Percentiles rank a stretch among this genome's conserved stretches.
Conservation (phyloP, 2,329 filamentous ascomycete genomes). For the Penicillium psychrosexuale region DNA sequence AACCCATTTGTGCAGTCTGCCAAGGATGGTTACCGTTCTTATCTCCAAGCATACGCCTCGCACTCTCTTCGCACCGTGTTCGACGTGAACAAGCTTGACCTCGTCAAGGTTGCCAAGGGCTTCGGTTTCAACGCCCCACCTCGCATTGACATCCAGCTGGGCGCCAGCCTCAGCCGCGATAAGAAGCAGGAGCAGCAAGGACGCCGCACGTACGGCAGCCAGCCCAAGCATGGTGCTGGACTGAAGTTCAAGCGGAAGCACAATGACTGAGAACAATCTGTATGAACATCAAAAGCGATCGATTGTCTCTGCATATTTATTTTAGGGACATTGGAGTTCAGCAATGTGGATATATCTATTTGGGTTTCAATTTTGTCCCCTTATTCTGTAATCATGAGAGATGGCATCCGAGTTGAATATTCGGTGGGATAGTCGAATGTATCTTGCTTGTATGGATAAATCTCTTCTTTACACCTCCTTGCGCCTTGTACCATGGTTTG, state of each 20-base stretch:
- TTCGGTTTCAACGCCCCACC: constrained; percentile 78
- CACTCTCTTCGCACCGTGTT: constrained; percentile 81
- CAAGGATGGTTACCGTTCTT: constrained; percentile 76
- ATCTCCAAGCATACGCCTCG: constrained; percentile 90
- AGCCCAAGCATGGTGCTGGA: constrained; percentile 60
- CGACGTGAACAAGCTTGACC: constrained; percentile 75
- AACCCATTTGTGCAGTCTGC: constrained; percentile 48
- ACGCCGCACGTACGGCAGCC: constrained; percentile 71
- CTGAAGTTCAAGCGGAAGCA: constrained; percentile 54
- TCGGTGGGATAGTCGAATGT: background rate
- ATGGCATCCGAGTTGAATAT: background rate
- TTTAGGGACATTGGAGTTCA: constrained; percentile 23
- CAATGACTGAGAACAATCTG: constrained; percentile 31
- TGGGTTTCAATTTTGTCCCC: constrained; percentile 16
- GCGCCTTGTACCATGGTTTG: background rate
- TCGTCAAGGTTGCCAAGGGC: constrained; percentile 78
- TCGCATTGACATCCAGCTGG: constrained; percentile 73
- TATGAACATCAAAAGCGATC: constrained; percentile 23
- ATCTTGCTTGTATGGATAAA: background rate
- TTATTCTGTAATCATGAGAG: background rate
- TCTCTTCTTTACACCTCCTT: background rate
- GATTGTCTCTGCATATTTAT: constrained; percentile 23
- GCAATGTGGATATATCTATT: constrained; percentile 28
- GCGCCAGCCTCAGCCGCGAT: constrained; percentile 70
- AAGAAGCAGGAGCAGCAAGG: constrained; percentile 62